Percentiles rank a stretch among this genome's conserved stretches.
phyloP scores from a whole-genome alignment of 2,329 filamentous ascomycete species.

The Botrytis medusae region DNA sequence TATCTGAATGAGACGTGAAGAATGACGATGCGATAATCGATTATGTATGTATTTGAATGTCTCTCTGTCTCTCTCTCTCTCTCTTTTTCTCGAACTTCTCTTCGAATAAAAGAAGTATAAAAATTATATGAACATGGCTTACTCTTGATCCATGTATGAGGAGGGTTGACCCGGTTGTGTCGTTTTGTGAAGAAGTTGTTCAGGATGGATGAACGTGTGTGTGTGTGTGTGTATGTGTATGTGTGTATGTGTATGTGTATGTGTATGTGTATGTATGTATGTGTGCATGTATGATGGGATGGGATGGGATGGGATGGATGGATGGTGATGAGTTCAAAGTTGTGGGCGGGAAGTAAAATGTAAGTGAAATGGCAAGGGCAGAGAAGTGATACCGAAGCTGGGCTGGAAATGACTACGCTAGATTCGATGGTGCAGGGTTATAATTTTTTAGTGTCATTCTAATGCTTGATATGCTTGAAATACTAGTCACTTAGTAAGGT shows the following conservation, averaged over 20 bases:
- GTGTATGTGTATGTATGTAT: not conserved
- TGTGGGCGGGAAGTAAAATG: conserved; percentile 9
- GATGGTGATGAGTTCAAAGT: not conserved
- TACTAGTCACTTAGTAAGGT: not conserved
- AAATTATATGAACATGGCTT: not conserved
- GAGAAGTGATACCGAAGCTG: not conserved
- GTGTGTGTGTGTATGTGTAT: not conserved
- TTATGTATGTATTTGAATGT: not conserved
- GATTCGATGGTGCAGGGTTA: not conserved
- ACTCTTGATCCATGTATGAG: not conserved
- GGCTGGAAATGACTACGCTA: conserved; percentile 19
- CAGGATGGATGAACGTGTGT: not conserved
- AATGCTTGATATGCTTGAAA: not conserved
- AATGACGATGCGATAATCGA: conserved; percentile 4
- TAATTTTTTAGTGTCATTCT: not conserved
- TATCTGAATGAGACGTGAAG: not conserved
- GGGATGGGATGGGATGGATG: not conserved
- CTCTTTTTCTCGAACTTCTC: not conserved
- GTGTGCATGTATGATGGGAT: not conserved
- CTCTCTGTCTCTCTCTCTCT: too few relatives aligned
- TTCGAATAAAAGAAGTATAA: not conserved
- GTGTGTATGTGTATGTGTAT: not conserved
- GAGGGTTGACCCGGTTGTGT: not conserved
- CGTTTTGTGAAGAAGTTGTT: not conserved
- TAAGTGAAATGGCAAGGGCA: conserved; percentile 9